phyloP scores from a whole-genome alignment of 225 moss, liverwort and hornwort genomes.

The Asterella californica region DNA sequence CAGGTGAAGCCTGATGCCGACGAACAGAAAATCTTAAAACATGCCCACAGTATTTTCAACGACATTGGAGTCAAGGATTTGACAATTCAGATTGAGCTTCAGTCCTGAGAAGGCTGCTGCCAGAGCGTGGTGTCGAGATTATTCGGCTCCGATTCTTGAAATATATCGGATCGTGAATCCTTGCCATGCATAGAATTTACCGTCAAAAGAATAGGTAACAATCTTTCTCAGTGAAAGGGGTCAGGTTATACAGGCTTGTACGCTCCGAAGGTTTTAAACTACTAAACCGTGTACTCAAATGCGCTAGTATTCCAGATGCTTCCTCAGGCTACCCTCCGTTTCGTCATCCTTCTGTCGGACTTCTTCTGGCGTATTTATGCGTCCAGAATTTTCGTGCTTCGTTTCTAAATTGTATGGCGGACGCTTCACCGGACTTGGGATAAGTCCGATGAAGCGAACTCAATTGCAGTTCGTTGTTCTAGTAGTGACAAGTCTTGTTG shows the following conservation, averaged over 20 bases:
- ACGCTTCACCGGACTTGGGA: too few species aligned
- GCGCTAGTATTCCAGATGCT: not conserved
- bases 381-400: not conserved
- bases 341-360: not conserved
- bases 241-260: not conserved
- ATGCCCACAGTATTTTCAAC: conserved; percentile 89
- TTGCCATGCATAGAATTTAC: not conserved
- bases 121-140: not conserved
- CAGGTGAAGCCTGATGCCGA: conserved; percentile 81
- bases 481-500: too few species aligned
- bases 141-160: not conserved
- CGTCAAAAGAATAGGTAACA: not conserved
- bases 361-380: not conserved
- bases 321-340: not conserved
- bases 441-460: too few species aligned
- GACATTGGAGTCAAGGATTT: conserved; percentile 90
- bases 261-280: not conserved
- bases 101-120: not conserved
- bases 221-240: not conserved
- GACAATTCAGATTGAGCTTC: conserved; percentile 71
- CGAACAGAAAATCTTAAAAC: conserved; percentile 69
- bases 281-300: not conserved
- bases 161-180: not conserved
- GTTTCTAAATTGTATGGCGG: too few species aligned
- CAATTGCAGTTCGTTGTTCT: too few species aligned